Base-by-base conservation (phyloP, 2,329 filamentous ascomycete genomes). In the Thelonectria rubi region DNA sequence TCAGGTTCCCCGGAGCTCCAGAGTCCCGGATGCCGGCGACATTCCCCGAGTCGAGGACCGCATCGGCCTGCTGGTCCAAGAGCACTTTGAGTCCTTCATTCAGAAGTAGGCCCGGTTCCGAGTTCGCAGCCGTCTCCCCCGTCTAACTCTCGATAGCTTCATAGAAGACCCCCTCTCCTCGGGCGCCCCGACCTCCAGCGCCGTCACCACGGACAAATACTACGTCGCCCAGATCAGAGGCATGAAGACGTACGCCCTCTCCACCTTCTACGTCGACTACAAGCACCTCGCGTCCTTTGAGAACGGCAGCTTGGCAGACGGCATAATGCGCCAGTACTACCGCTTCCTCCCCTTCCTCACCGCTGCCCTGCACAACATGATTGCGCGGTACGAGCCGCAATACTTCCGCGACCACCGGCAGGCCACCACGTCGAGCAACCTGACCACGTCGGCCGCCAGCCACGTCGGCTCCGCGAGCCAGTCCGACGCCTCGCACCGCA, bases 391-490 rank as follows among this genome's bases (percentile, higher is more conserved):
- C 79, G 94, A 97, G 77, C 92, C 95, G 5, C 86, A 91, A 74
- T 99, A 98, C 80, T 98, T 97, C 80, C 87, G 92, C 70, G 91
- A 96, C 73, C 94, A 98, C 81, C 88, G 93, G 54, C 93, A 97
- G 76, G 90, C 93, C 6, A 91, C 90, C 2, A 88, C 90, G 48
- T 91, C 90, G 15, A 91, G 90, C 63, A 89, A 87, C 55, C 84
- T 89, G 65, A 87, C 91, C 2, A 89, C 89, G 5, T 90, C 92
- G 1, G 89, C 85, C 21, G 82, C 82, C 26, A 90, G 87, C 72
- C 86, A 87, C 60, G 80, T 84, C 37, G 87, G 87, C 56, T 86
- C 86, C 8, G 84, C 81, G 37, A 88, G 82, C 71, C 86, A 89
- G 72, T 84, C 86, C 15, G 90, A 92, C 15, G 84, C 88, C 43